Evolutionary conservation across 345 rosid species (phyloP).

Genomic region (Lepidium aucheri): DNA sequence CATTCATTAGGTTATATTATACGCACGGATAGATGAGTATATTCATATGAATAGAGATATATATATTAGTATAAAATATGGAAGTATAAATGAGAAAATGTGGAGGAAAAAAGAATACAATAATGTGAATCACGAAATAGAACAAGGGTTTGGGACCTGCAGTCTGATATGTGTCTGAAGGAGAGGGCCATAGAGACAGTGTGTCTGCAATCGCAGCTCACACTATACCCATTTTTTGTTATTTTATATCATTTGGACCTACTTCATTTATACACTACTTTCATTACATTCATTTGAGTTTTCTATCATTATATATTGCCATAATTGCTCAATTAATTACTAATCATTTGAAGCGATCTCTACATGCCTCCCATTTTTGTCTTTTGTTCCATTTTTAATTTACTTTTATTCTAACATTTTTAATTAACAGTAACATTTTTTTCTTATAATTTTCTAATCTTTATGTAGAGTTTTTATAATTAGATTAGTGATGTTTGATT

Average conservation of each 20-base stretch:
- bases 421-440: background rate
- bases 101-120: constrained; percentile 20
- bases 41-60: background rate
- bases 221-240: constrained; percentile 4
- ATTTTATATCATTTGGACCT: constrained; percentile 15
- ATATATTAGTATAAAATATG: background rate
- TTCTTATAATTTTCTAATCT: background rate
- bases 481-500: too few species aligned
- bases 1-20: background rate
- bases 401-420: background rate
- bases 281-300: constrained; percentile 12
- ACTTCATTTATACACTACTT: constrained; percentile 8
- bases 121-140: constrained; percentile 36
- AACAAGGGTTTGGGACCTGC: constrained; percentile 32
- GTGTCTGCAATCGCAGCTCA: constrained; percentile 24
- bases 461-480: too few species aligned
- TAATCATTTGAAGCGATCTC: constrained; percentile 22
- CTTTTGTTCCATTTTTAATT: background rate
- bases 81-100: background rate
- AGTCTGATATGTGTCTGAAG: constrained; percentile 19
- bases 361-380: constrained; percentile 11
- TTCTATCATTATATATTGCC: constrained; percentile 6
- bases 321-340: constrained; percentile 12
- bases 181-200: constrained; percentile 31
- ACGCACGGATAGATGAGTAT: background rate